Conservation (phyloP, 2,329 filamentous ascomycete genomes). For the Endothia cerciana region DNA sequence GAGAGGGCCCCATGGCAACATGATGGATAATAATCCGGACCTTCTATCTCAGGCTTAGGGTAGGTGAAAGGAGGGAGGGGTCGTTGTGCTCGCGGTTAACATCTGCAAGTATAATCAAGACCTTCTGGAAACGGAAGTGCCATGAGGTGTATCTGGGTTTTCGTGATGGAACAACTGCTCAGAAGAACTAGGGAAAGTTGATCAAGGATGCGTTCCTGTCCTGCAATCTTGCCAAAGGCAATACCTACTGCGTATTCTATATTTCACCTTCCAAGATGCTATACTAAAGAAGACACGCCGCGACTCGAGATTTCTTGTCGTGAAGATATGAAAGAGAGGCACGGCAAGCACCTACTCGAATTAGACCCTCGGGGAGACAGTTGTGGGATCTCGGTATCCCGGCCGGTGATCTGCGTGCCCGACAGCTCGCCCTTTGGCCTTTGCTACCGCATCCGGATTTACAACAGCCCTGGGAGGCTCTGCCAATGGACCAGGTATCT, state of each 20-base stretch:
- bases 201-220: too few relatives aligned
- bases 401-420: not conserved
- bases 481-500: not conserved
- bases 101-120: too few relatives aligned
- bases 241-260: not conserved
- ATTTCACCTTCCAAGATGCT: not conserved
- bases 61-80: too few relatives aligned
- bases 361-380: conserved; percentile 1
- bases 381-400: too few relatives aligned
- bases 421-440: not conserved
- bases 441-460: not conserved
- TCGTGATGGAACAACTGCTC: too few relatives aligned
- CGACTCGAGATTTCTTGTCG: not conserved
- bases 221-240: not conserved
- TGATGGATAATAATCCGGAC: too few relatives aligned
- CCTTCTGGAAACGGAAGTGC: too few relatives aligned
- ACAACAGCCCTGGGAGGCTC: not conserved
- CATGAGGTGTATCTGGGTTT: too few relatives aligned
- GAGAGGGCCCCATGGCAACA: not conserved
- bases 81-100: too few relatives aligned
- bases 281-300: not conserved
- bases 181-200: too few relatives aligned
- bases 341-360: not conserved
- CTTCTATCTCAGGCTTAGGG: too few relatives aligned
- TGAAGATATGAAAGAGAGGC: not conserved